phyloP scores from a whole-genome alignment of 768 basidiomycete species.

The Crucibulum laeve region DNA sequence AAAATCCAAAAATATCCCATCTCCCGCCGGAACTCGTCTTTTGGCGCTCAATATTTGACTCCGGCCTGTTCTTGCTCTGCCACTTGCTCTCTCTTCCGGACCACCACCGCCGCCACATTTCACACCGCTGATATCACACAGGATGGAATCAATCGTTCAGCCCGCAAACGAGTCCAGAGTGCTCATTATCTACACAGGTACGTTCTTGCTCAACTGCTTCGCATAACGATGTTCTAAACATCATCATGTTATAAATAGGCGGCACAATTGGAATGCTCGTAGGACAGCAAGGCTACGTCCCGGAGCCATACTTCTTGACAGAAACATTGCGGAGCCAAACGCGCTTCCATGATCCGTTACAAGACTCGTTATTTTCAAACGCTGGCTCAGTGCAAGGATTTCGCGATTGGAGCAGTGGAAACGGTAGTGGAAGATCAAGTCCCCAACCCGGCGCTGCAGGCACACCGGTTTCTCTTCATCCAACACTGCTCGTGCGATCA shows the following conservation, averaged over 20 bases:
- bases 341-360: conserved; percentile 88
- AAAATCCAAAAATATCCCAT: too few relatives aligned
- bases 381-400: conserved; percentile 76
- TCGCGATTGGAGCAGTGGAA: conserved; percentile 62
- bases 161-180: conserved; percentile 68
- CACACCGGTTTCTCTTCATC: conserved; percentile 22
- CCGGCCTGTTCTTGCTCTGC: too few relatives aligned
- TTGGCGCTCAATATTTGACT: too few relatives aligned
- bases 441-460: conserved; percentile 26
- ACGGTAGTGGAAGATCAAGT: conserved; percentile 52
- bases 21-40: too few relatives aligned
- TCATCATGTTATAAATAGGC: conserved; percentile 23
- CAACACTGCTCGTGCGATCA: conserved; percentile 60
- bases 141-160: conserved; percentile 45
- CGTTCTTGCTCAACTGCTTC: neutral
- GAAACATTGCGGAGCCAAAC: conserved; percentile 78
- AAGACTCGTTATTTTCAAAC: conserved; percentile 83
- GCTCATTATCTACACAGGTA: conserved; percentile 82
- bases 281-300: conserved; percentile 71
- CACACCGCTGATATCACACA: conserved; percentile 5
- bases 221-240: neutral
- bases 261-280: conserved; percentile 91
- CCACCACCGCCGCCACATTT: conserved; percentile 4
- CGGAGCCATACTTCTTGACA: conserved; percentile 85
- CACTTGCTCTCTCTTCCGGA: conserved; percentile 9